Conservation (phyloP, 371 early-diverging fungal genomes). For the Rhizopus sp. region DNA sequence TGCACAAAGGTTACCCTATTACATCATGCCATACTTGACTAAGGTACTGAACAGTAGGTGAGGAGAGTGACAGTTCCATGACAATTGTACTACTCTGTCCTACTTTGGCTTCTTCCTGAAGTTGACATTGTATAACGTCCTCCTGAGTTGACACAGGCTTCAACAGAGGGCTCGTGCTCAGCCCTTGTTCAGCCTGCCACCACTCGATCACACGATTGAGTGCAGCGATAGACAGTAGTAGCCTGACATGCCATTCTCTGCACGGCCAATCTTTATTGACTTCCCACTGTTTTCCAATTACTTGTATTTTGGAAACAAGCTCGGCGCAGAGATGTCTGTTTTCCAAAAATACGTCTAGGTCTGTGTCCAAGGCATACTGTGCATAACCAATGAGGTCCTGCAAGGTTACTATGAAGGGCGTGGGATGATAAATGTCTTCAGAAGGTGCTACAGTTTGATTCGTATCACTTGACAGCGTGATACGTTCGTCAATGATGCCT, state of each 20-base stretch:
- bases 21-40: conserved; percentile 65
- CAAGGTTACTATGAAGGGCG: conserved; percentile 59
- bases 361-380: conserved; percentile 59
- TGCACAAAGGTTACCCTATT: conserved; percentile 47
- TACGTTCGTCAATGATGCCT: conserved; percentile 6
- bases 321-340: conserved; percentile 55
- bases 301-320: conserved; percentile 54
- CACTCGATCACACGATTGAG: conserved; percentile 62
- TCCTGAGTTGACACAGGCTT: conserved; percentile 7
- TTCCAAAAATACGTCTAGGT: conserved; percentile 53
- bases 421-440: conserved; percentile 61
- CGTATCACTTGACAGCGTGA: conserved; percentile 25
- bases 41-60: conserved; percentile 51
- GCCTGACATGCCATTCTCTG: conserved; percentile 56
- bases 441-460: conserved; percentile 26
- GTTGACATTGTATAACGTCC: neutral
- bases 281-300: conserved; percentile 54
- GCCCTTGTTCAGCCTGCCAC: conserved; percentile 60
- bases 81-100: conserved; percentile 64
- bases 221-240: conserved; percentile 58
- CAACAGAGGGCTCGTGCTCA: conserved; percentile 7
- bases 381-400: conserved; percentile 61
- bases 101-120: conserved; percentile 55
- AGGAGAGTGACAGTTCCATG: conserved; percentile 62
- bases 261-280: conserved; percentile 61